Conservation (phyloP, 306 rosid species). For the peach (Prunus persica) region DNA sequence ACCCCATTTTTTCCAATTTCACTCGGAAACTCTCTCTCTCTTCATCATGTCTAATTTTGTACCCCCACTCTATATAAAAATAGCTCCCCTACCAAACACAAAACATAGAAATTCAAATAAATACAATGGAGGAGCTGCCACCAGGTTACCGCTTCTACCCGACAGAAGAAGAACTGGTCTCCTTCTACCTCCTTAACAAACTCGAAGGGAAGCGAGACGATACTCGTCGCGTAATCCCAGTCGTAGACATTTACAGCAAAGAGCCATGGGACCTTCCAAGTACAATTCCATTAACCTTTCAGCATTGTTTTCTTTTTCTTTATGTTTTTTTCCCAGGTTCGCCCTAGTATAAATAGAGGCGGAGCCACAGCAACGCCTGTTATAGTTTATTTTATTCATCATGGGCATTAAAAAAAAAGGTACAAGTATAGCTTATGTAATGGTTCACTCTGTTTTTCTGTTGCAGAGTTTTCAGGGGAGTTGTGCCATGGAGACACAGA, state of each 20-base stretch:
- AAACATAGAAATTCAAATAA: neutral
- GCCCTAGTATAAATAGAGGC: too few relatives aligned
- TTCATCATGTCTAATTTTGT: neutral
- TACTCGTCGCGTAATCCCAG: conserved; percentile 49
- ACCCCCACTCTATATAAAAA: neutral
- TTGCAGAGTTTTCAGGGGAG: conserved; percentile 65
- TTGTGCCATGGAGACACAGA: conserved; percentile 64
- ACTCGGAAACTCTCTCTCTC: conserved; percentile 27
- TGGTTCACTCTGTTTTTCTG: neutral
- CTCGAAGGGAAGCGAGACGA: conserved; percentile 40
- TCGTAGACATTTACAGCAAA: conserved; percentile 47
- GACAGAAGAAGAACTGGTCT: conserved; percentile 73
- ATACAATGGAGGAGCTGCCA: conserved; percentile 23
- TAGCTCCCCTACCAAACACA: neutral
- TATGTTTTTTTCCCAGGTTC: too few relatives aligned
- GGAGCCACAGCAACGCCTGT: too few relatives aligned
- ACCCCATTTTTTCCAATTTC: conserved; percentile 25
- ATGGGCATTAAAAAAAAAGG: too few relatives aligned
- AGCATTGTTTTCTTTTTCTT: neutral
- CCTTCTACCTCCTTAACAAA: conserved; percentile 63
- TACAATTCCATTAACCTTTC: conserved; percentile 10
- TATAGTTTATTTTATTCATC: too few relatives aligned
- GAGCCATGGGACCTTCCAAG: conserved; percentile 85
- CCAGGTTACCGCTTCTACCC: conserved; percentile 86
- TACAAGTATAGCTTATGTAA: neutral